Evolutionary conservation across 2,329 filamentous ascomycete genomes (phyloP).

Genomic region (Pseudogymnoascus destructans): DNA sequence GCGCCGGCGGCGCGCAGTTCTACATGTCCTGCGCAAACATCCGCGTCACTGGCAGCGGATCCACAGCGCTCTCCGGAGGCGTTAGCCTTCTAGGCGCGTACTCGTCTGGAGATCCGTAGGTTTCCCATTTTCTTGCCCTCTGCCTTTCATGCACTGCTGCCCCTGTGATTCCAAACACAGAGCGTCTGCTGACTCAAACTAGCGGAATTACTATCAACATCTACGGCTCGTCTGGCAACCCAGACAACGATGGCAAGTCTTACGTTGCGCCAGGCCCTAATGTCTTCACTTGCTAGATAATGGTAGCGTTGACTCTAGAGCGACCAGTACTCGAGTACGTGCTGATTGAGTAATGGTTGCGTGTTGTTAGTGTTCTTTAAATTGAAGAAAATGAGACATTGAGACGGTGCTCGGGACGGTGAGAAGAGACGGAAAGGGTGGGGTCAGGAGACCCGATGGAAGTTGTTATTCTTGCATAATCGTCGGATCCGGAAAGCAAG

Average conservation of each 20-base stretch:
- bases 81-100: slow-evolving; percentile 38
- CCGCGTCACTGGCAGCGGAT: slow-evolving; percentile 33
- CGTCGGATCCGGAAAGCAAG: no score
- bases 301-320: not conserved
- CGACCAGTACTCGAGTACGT: no score
- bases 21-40: slow-evolving; percentile 31
- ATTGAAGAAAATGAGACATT: not conserved
- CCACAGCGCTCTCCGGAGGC: slow-evolving; percentile 28
- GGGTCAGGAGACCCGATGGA: not conserved
- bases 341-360: not conserved
- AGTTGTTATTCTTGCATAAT: slow-evolving; percentile 8
- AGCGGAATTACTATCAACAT: slow-evolving; percentile 26
- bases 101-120: slow-evolving; percentile 33
- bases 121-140: slow-evolving; percentile 19
- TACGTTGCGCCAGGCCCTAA: slow-evolving; percentile 32
- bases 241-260: slow-evolving; percentile 29
- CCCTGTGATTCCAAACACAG: not conserved
- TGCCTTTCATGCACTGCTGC: not conserved
- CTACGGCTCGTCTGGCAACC: slow-evolving; percentile 28
- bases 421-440: not conserved
- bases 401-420: not conserved
- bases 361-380: not conserved
- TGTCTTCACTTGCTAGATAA: slow-evolving; percentile 22
- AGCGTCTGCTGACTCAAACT: slow-evolving; percentile 18
- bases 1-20: slow-evolving; percentile 25